These are phyloP conservation scores for Xylaria sp. DNA, from an alignment of 2,329 filamentous ascomycete species.

Conservation along the genomic window DNA sequence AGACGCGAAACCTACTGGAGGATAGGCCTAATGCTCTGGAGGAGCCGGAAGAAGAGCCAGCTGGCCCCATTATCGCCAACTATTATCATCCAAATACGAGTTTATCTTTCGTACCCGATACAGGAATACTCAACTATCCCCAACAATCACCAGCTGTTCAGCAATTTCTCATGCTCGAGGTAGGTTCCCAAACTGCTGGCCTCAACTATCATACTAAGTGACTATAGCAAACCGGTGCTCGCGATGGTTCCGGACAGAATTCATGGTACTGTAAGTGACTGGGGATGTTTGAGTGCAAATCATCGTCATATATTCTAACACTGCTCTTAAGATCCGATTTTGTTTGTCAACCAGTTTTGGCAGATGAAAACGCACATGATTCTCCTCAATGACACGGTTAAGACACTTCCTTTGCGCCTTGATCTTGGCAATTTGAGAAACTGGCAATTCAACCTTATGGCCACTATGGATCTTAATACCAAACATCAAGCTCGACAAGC, in stretches of 20 bases:
- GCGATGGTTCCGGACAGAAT: slow-evolving; percentile 86
- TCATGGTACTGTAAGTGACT: slow-evolving; percentile 80
- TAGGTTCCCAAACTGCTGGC: slow-evolving; percentile 26
- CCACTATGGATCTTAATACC: slow-evolving; percentile 86
- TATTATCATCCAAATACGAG: slow-evolving; percentile 98
- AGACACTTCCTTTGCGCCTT: slow-evolving; percentile 82
- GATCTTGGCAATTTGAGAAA: slow-evolving; percentile 82
- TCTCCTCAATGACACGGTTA: slow-evolving; percentile 89
- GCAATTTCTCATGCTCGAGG: slow-evolving; percentile 82
- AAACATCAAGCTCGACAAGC: slow-evolving; percentile 84
- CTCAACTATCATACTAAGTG: slow-evolving; percentile 16
- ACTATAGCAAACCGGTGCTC: slow-evolving; percentile 71
- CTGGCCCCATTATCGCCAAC: slow-evolving; percentile 78
- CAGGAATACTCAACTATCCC: slow-evolving; percentile 75
- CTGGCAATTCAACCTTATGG: slow-evolving; percentile 91
- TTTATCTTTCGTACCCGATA: slow-evolving; percentile 84
- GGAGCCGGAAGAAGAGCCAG: slow-evolving; percentile 62
- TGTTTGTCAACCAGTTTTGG: slow-evolving; percentile 98
- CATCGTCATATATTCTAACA: slow-evolving; percentile 32
- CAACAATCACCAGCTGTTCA: slow-evolving; percentile 77
- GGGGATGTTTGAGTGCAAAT: not conserved
- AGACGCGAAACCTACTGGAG: slow-evolving; percentile 87
- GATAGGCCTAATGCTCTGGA: slow-evolving; percentile 60
- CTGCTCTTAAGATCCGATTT: slow-evolving; percentile 73
- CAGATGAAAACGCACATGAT: slow-evolving; percentile 93